A percentile compares a stretch with the other conserved stretches of the same genome.
phyloP scores from a whole-genome alignment of 2,329 filamentous ascomycete genomes.

The Aspergillus jensenii region DNA sequence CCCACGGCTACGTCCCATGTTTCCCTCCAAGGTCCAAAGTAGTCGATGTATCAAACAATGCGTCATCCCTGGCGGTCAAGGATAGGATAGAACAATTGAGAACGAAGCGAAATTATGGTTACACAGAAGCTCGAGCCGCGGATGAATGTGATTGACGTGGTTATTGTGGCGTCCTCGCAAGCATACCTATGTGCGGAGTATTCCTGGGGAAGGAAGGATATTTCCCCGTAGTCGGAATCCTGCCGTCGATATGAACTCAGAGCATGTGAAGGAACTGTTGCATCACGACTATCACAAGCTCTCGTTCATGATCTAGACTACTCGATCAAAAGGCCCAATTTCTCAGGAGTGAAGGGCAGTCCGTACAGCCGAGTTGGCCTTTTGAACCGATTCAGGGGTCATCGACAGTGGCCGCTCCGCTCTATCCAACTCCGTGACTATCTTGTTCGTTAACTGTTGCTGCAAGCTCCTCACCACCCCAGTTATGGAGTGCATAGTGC shows the following conservation, averaged over 20 bases:
- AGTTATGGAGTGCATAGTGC: not conserved
- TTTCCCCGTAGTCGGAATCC: not conserved
- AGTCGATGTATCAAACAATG: not conserved
- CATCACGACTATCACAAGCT: constrained; percentile 6
- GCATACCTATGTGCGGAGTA: not conserved
- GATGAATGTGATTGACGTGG: not conserved
- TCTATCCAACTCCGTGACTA: not conserved
- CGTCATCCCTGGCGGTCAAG: not conserved
- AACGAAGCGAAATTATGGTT: too few species aligned
- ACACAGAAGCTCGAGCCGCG: not conserved
- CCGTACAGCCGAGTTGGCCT: not conserved
- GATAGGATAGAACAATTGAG: not conserved
- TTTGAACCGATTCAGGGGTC: not conserved
- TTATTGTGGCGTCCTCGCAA: not conserved
- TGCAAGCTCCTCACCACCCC: constrained; percentile 1
- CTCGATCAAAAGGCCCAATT: not conserved
- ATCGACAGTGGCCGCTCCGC: not conserved
- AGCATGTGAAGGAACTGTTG: constrained; percentile 5
- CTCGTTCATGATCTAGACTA: not conserved
- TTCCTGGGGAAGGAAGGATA: not conserved
- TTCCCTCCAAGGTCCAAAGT: not conserved
- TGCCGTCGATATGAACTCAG: not conserved
- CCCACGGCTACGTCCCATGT: not conserved
- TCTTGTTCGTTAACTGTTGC: not conserved
- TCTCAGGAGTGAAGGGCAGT: not conserved